These are phyloP conservation scores for Alternaria novae-zelandiae DNA, from an alignment of 2,329 filamentous ascomycete genomes.

Conservation along the genomic window DNA sequence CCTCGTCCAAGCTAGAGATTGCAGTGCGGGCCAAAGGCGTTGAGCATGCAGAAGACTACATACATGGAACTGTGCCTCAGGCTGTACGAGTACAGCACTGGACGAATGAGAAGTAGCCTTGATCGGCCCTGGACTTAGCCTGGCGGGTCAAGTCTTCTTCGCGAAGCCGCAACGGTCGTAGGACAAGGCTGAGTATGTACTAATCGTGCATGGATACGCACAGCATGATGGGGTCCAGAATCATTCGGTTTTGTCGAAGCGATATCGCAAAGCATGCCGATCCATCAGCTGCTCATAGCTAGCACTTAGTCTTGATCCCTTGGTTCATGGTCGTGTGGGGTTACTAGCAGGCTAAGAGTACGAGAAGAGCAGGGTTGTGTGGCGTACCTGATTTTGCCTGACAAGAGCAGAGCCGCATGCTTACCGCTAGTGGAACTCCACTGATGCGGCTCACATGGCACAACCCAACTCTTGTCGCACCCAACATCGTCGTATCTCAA, in stretches of 20 bases:
- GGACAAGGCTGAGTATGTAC: too few relatives aligned
- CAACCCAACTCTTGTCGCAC: background rate
- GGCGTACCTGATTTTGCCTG: too few relatives aligned
- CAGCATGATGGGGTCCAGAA: too few relatives aligned
- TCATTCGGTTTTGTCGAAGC: too few relatives aligned
- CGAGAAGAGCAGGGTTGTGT: background rate
- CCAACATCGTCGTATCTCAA: background rate
- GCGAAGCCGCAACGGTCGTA: too few relatives aligned
- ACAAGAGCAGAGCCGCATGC: background rate
- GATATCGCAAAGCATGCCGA: background rate
- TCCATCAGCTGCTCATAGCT: background rate
- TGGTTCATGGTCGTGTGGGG: background rate
- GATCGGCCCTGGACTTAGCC: background rate
- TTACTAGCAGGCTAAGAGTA: background rate
- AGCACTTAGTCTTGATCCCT: too few relatives aligned
- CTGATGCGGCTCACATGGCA: background rate
- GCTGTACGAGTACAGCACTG: background rate
- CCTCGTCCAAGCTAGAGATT: too few relatives aligned
- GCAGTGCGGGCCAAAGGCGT: background rate
- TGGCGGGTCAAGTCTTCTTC: too few relatives aligned
- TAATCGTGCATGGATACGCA: too few relatives aligned
- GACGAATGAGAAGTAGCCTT: background rate
- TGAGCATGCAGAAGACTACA: background rate
- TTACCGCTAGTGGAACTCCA: background rate
- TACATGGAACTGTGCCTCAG: too few relatives aligned